Conservation (phyloP, 2,329 filamentous ascomycete genomes). For the Colletotrichum lindemuthianum region DNA sequence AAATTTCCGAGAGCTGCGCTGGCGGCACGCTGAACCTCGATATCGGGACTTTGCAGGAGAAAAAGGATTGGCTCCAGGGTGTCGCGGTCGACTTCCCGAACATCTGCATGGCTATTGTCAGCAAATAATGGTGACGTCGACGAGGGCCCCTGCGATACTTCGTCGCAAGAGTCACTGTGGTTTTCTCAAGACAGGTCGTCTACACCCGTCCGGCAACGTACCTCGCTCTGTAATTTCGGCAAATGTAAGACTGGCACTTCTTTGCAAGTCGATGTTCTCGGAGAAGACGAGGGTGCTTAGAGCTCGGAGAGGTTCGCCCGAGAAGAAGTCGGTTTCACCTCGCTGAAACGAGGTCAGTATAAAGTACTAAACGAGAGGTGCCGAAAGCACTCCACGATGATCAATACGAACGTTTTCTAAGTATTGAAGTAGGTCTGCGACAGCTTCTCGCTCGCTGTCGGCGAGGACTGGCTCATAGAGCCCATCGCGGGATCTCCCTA, state of each 20-base stretch:
- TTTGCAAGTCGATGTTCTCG: conserved; percentile 96
- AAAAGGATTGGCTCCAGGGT: conserved; percentile 97
- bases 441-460: conserved; percentile 95
- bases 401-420: conserved; percentile 84
- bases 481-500: conserved; percentile 81
- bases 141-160: not conserved
- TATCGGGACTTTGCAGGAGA: conserved; percentile 92
- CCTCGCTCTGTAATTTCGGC: conserved; percentile 98
- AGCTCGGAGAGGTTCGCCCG: conserved; percentile 91
- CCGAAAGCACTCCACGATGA: not conserved
- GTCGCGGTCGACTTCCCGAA: conserved; percentile 92
- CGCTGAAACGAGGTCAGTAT: conserved; percentile 67
- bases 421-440: conserved; percentile 93
- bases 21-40: conserved; percentile 95
- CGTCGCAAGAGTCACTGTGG: not conserved
- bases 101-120: conserved; percentile 72
- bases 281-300: conserved; percentile 97
- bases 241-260: conserved; percentile 97
- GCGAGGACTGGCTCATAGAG: conserved; percentile 89
- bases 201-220: conserved; percentile 54
- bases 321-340: conserved; percentile 97
- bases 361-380: not conserved
- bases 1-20: conserved; percentile 96
- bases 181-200: not conserved
- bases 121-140: conserved; percentile 9